Evolutionary conservation across 2,329 filamentous ascomycete genomes (phyloP), one percentile per base, ranked within the genome.

Genomic region (Verticillium albo-atrum): DNA sequence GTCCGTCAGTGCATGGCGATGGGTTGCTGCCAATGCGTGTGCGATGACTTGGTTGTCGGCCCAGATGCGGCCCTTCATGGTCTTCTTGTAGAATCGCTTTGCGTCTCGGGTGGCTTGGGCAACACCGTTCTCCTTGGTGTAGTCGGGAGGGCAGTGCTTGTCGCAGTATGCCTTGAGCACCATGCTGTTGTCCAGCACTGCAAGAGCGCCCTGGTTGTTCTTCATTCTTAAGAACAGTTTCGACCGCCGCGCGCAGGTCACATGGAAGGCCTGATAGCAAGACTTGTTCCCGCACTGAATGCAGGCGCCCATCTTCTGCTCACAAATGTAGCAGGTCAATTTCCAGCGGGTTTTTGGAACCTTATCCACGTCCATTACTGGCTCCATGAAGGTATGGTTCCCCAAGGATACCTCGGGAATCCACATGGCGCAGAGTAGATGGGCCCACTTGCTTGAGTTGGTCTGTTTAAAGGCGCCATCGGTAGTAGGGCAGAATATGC

Each of bases 401-500:
- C 93, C 95, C 55, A 99, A 85, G 4, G 91, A 94, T 6, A 98
- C 92, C 75, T 99, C 95, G 0, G 95, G 95, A 68, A 99, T 97
- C 95, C 95, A 99, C 79, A 98, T 95, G 32, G 95, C 92, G 71
- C 95, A 99, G 9, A 99, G 85, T 12, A 99, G 77, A 81, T 99
- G 95, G 27, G 94, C 91, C 95, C 95, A 99, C 76, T 96, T 95
- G 3, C 93, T 92, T 2, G 91, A 90, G 65, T 92, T 97, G 1
- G 95, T 98, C 75, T 98, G 95, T 74, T 99, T 99, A 79, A 99
- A 99, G 3, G 95, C 95, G 15, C 95, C 95, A 68, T 98, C 95
- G 1, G 91, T 95, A 71, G 98, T 98, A 1, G 95, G 95, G 70
- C 95, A 99, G 77, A 99, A 99, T 63, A 99, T 97, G 77, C 95